Evolutionary conservation across 2,329 filamentous ascomycete genomes (phyloP), one percentile per base, ranked within the genome.

Genomic region (Colletotrichum cordylinicola): DNA sequence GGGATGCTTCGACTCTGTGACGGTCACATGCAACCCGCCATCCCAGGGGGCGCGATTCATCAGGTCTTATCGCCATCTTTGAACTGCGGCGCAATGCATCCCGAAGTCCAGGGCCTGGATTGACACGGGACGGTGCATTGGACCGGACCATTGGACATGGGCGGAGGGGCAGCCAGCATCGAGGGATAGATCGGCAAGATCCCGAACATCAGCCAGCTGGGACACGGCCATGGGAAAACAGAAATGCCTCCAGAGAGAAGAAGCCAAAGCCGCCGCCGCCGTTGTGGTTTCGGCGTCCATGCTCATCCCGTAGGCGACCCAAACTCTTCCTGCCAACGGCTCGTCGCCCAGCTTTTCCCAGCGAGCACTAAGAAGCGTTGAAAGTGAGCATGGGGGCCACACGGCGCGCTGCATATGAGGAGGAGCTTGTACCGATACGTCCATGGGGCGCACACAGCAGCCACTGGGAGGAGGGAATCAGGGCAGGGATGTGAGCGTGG

Each of bases 161-260:
- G 21, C 31, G 18, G 10, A 64, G 24, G 16, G 43, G n/a, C 43
- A 24, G 12, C 43, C 43, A 52, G 43, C 43, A 52, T 21, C n/a
- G 43, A 52, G 43, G 21, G 43, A 52, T n/a, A 15, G 2, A 60
- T 70, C 35, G 67, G 56, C 55, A n/a, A 62, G 27, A 61, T 70
- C 18, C 68, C 52, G 68, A 60, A 13, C n/a, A 52, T 52, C 31
- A 66, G 27, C 61, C 68, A 65, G 67, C n/a, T 37, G 72, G 43
- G 16, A 4, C 16, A 29, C 12, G 35, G 66, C 21, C 43, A 29
- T 31, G 43, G 62, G 43, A 58, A 69, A 62, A 29, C 55, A 64
- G 56, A 72, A 56, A 62, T 62, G 69, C 69, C 69, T 72, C 73
- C 73, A 72, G 73, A 43, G 73, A 68, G 55, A 68, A 64, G 8